Base-by-base conservation (phyloP, 2,329 filamentous ascomycete genomes). In the Trichoderma arundinaceum region DNA sequence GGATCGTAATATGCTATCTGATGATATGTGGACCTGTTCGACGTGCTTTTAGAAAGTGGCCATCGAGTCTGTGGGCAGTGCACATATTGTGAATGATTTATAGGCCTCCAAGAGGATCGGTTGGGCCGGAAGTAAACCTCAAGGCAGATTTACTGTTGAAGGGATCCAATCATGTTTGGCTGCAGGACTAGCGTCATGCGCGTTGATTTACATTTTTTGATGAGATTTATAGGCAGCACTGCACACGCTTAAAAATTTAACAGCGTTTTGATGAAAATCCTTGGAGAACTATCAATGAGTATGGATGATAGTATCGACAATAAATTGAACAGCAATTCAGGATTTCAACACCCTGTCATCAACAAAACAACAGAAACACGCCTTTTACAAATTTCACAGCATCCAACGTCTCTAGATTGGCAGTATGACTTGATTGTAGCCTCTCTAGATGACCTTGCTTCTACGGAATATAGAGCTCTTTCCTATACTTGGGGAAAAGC, bases 401-500 rank as follows among this genome's bases (percentile, higher is more conserved):
- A 58, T 6, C 15, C 39, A 9, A 7, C 9, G 7, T n/a, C 22
- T 4, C 39, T 44, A 0, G 33, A 19, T 19, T 44, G 39, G 54
- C 39, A 58, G 41, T 58, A 58, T 22, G 39, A 46, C 9, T 13
- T 58, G 1, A 22, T 44, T 44, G 22, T 33, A 19, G 28, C 44
- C 1, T 5, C 15, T 7, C 39, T 58, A 0, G 54, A 43, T 4
- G 22, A 19, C 2, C 9, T 58, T 4, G 33, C 54, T 2, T 44
- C 54, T 32, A 46, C 22, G 9, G 15, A 22, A 4, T 58, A 58
- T 28, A 44, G 39, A 35, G 38, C 54, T 6, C 39, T 58, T 1
- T 58, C 54, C 3, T 58, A 58, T 19, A 58, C 54, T 4, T 58
- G 54, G 54, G 39, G 54, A 22, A 33, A 32, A 10, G 54, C 54